Evolutionary conservation across 352 stramenopile species (phyloP).

Genomic region (Pythium aphanidermatum): DNA sequence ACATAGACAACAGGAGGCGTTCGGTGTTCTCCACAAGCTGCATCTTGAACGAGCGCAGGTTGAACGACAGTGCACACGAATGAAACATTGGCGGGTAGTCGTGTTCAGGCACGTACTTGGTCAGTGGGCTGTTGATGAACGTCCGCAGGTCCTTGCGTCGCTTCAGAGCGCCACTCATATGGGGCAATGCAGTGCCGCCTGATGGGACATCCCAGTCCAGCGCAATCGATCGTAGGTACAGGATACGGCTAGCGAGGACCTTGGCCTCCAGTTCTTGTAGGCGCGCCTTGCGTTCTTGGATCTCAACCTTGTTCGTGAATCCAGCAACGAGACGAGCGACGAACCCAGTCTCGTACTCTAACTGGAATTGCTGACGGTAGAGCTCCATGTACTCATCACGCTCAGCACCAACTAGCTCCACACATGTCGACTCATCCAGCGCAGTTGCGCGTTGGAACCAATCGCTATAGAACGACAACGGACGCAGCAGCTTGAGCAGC

Average conservation of each 20-base stretch:
- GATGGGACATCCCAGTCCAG: constrained; percentile 64
- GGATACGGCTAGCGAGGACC: constrained; percentile 44
- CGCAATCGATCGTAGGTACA: constrained; percentile 53
- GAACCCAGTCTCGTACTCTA: constrained; percentile 48
- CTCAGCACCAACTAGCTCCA: constrained; percentile 40
- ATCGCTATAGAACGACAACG: constrained; percentile 60
- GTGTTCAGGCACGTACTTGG: constrained; percentile 54
- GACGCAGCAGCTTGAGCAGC: constrained; percentile 49
- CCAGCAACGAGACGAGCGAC: constrained; percentile 27
- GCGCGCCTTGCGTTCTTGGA: constrained; percentile 28
- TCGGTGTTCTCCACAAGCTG: constrained; percentile 44
- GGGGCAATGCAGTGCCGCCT: constrained; percentile 40
- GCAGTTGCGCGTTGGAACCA: constrained; percentile 52
- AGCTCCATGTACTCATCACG: constrained; percentile 54
- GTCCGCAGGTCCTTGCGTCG: constrained; percentile 47
- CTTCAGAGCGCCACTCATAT: constrained; percentile 33
- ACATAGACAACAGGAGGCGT: constrained; percentile 46
- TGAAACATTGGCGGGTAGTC: constrained; percentile 48
- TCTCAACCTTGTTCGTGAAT: constrained; percentile 38
- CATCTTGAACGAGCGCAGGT: constrained; percentile 42
- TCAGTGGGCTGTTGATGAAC: constrained; percentile 56
- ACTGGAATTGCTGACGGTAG: constrained; percentile 47
- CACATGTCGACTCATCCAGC: constrained; percentile 53
- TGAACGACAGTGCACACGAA: constrained; percentile 44
- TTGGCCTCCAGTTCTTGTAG: constrained; percentile 54